Conservation (phyloP, 768 basidiomycete genomes). For the Austroboletus festivus region DNA sequence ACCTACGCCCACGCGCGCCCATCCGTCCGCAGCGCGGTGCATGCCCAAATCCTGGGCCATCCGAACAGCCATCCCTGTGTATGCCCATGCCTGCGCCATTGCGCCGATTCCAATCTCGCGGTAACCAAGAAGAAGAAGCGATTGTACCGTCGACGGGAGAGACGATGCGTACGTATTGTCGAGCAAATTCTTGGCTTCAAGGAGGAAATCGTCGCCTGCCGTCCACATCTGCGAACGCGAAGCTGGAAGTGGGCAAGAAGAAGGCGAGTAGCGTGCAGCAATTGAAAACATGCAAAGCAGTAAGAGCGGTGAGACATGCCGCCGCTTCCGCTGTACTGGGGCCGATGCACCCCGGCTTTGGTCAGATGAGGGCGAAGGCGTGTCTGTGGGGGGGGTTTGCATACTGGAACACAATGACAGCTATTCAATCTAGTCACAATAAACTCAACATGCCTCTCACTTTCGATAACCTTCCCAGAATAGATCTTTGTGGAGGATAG, state of each 20-base stretch:
- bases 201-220: slow-evolving; percentile 72
- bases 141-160: slow-evolving; percentile 71
- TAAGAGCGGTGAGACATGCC: slow-evolving; percentile 60
- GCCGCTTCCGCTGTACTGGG: slow-evolving; percentile 39
- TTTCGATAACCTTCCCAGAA: slow-evolving; percentile 59
- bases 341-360: slow-evolving; percentile 25
- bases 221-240: slow-evolving; percentile 63
- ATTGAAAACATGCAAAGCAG: slow-evolving; percentile 83
- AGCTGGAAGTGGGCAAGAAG: slow-evolving; percentile 23
- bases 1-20: slow-evolving; percentile 60
- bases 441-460: slow-evolving; percentile 23
- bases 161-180: slow-evolving; percentile 69
- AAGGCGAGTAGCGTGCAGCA: slow-evolving; percentile 65
- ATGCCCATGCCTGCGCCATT: slow-evolving; percentile 87
- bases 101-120: slow-evolving; percentile 85
- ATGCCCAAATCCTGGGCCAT: slow-evolving; percentile 90
- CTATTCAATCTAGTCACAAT: background rate
- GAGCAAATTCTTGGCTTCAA: slow-evolving; percentile 62
- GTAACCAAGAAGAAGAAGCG: slow-evolving; percentile 77
- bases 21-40: slow-evolving; percentile 77
- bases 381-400: slow-evolving; percentile 26
- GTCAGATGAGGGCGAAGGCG: slow-evolving; percentile 31
- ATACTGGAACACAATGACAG: slow-evolving; percentile 13
- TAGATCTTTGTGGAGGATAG: slow-evolving; percentile 67
- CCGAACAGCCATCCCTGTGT: slow-evolving; percentile 84